Base-by-base conservation (phyloP, 2,329 filamentous ascomycete species). In the Pseudofabraea citricarpa region DNA sequence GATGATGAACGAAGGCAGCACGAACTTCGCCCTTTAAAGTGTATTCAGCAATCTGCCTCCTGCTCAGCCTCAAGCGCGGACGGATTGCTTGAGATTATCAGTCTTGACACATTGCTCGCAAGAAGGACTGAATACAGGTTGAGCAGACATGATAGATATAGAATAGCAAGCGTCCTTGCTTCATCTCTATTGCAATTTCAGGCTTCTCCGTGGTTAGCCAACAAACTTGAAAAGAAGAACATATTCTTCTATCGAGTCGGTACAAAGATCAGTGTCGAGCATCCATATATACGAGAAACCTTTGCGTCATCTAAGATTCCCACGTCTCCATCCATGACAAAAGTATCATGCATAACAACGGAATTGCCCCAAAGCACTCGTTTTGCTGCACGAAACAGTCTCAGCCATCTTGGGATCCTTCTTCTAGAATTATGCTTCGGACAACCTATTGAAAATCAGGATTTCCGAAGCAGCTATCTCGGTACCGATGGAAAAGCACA, bases 361-460 rank as follows among this genome's bases (percentile, higher is more conserved):
- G 15, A 4, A 29, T 22, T 12, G n/a, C 33, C 21, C 18, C n/a
- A 23, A 9, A 4, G 18, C 9, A 37, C 40, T 21, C 41, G 44
- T 4, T 36, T 44, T 21, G 24, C 36, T 6, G 35, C 45, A 1
- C 51, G 50, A 3, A 44, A 50, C 9, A 46, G 41, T 31, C 42
- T 57, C 5, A 42, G 10, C 4, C 40, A 46, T 22, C 44, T 59
- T 5, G 55, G 52, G 2, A 59, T 54, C 13, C 19, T 57, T 4
- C 43, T 59, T 1, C 50, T 57, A 1, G 57, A 59, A 38, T 47
- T 58, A 5, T 56, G 54, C 24, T 58, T 53, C 23, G 52, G 54
- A 2, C 32, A 55, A 41, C 7, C 49, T 3, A 53, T 59, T 6
- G 56, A 57, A 33, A 40, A 39, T 6, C 49, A 56, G 26, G 21